These are phyloP conservation scores for Chondrus crispus DNA, from an alignment of 23 red algal genomes.

Conservation along the genomic window DNA sequence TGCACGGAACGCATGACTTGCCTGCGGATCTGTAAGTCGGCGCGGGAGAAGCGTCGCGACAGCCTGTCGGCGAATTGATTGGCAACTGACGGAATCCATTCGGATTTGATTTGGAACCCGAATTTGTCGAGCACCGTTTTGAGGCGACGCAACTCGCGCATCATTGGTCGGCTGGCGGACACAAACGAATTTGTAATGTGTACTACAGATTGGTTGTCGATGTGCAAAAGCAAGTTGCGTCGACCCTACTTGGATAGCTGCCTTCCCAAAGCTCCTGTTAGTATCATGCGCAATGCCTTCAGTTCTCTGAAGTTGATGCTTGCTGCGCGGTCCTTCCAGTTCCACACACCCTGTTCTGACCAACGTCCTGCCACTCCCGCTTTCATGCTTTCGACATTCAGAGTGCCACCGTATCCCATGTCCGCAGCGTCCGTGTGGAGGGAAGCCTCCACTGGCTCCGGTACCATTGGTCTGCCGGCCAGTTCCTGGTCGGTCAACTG, in stretches of 20 bases:
- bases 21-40: neutral
- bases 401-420: slow-evolving; percentile 2
- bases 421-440: slow-evolving; percentile 1
- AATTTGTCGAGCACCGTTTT: neutral
- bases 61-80: neutral
- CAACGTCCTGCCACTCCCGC: neutral
- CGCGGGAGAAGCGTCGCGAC: neutral
- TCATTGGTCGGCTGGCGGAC: neutral
- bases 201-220: neutral
- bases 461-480: neutral
- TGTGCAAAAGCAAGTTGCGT: neutral
- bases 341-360: slow-evolving; percentile 27
- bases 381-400: neutral
- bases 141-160: slow-evolving; percentile 13
- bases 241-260: neutral
- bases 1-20: neutral
- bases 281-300: neutral
- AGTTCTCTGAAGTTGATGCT: neutral
- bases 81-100: slow-evolving; percentile 15
- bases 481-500: neutral
- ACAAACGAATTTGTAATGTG: neutral
- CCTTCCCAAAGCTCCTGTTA: neutral
- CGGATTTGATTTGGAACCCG: neutral
- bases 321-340: neutral
- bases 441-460: neutral